A percentile compares a stretch with the other conserved stretches of the same genome.
Evolutionary conservation across 345 rosid genomes (phyloP).

Genomic region (Eucalyptus fibrosa): DNA sequence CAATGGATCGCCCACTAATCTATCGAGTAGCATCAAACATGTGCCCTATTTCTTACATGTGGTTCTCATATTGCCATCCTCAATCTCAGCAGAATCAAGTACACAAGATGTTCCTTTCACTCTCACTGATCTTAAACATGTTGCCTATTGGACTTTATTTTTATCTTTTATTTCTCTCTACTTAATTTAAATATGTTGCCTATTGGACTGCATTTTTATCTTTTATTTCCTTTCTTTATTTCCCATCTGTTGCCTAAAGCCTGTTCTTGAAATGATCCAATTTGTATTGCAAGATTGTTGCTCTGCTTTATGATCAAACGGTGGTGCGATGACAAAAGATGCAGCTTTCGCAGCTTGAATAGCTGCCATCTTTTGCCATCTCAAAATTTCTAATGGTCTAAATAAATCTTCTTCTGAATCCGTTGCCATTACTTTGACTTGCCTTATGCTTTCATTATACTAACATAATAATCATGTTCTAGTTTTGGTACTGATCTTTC

Average conservation of each 20-base stretch:
- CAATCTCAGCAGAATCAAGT: neutral
- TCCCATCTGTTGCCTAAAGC: neutral
- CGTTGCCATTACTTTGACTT: neutral
- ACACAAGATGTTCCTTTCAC: neutral
- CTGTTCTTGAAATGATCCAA: neutral
- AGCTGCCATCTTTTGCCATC: neutral
- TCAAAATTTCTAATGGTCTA: neutral
- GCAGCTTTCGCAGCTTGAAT: neutral
- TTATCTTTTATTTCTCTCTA: neutral
- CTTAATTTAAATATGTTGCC: neutral
- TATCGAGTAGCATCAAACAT: neutral
- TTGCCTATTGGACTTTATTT: neutral
- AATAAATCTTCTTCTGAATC: neutral
- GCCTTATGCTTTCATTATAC: neutral
- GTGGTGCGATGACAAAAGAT: neutral
- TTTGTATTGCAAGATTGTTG: neutral
- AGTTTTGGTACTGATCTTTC: neutral
- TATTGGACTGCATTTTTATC: neutral
- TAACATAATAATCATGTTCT: neutral
- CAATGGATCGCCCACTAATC: neutral
- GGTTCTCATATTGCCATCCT: too few relatives aligned
- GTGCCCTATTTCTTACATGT: neutral
- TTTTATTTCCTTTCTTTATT: neutral
- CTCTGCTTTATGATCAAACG: neutral
- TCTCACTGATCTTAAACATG: neutral